Conservation (phyloP, 1,284 basidiomycete species). For the Athelia sp. region DNA sequence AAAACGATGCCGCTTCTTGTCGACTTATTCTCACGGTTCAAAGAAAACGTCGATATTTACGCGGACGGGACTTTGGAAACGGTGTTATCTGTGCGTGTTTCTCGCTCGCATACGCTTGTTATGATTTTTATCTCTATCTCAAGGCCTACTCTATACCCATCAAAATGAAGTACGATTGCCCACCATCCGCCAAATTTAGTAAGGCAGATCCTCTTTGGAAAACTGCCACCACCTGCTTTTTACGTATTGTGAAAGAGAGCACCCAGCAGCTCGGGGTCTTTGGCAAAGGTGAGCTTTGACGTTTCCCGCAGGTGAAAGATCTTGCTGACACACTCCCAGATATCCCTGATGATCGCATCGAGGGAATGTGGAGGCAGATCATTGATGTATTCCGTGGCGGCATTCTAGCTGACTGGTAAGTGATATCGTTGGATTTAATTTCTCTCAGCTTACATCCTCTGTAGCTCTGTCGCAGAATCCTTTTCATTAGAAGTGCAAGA, state of each 20-base stretch:
- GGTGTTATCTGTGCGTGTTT: constrained; percentile 65
- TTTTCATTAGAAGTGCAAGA: constrained; percentile 64
- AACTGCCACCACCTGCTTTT: constrained; percentile 74
- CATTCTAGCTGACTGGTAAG: constrained; percentile 82
- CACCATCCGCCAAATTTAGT: constrained; percentile 79
- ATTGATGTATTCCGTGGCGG: constrained; percentile 80
- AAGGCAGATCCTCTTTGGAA: constrained; percentile 89
- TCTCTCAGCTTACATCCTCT: not conserved
- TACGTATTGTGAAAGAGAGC: constrained; percentile 65
- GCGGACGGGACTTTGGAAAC: constrained; percentile 79
- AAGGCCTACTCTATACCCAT: constrained; percentile 88
- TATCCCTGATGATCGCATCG: constrained; percentile 56
- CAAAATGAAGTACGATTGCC: constrained; percentile 93
- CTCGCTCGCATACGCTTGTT: not conserved
- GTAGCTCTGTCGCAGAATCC: constrained; percentile 47
- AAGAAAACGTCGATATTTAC: constrained; percentile 60
- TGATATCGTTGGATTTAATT: constrained; percentile 3
- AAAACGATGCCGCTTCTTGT: constrained; percentile 82
- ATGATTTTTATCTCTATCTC: constrained; percentile 4
- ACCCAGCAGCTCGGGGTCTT: constrained; percentile 43
- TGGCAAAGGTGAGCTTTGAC: constrained; percentile 34
- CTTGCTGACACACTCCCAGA: constrained; percentile 26
- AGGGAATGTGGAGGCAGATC: constrained; percentile 83
- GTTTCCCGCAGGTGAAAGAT: not conserved
- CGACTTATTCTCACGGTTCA: constrained; percentile 65